Evolutionary conservation across 2,329 filamentous ascomycete genomes (phyloP).

Genomic region (Lachnellula cervina): DNA sequence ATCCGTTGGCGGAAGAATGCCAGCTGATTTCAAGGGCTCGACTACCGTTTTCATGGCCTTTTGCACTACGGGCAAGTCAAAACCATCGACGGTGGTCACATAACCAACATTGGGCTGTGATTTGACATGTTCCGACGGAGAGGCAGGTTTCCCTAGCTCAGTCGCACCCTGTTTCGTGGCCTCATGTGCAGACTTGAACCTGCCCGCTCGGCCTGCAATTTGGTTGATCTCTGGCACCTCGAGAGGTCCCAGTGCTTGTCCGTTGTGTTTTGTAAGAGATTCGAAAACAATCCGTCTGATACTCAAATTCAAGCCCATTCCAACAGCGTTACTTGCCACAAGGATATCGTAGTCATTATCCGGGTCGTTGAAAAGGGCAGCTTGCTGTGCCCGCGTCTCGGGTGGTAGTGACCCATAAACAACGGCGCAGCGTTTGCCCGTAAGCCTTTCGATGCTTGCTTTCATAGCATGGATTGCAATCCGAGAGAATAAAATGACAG

Average conservation of each 20-base stretch:
- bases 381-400: slow-evolving; percentile 88
- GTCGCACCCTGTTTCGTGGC: slow-evolving; percentile 32
- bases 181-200: slow-evolving; percentile 69
- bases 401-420: slow-evolving; percentile 90
- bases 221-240: slow-evolving; percentile 81
- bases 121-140: not conserved
- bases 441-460: slow-evolving; percentile 67
- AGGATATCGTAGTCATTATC: slow-evolving; percentile 93
- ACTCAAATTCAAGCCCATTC: slow-evolving; percentile 92
- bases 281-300: slow-evolving; percentile 91
- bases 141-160: not conserved
- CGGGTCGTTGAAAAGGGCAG: slow-evolving; percentile 88
- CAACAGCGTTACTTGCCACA: slow-evolving; percentile 91
- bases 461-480: slow-evolving; percentile 78
- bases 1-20: slow-evolving; percentile 65
- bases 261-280: slow-evolving; percentile 67
- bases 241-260: slow-evolving; percentile 51
- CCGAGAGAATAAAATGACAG: slow-evolving; percentile 81
- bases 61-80: slow-evolving; percentile 61
- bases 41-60: slow-evolving; percentile 60
- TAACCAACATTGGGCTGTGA: slow-evolving; percentile 48
- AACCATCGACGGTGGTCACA: slow-evolving; percentile 71
- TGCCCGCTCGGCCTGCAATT: slow-evolving; percentile 87
- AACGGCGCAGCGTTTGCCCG: slow-evolving; percentile 78
- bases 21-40: slow-evolving; percentile 63